Conservation (phyloP, 2,329 filamentous ascomycete species). For the Diaporthe vaccinii region DNA sequence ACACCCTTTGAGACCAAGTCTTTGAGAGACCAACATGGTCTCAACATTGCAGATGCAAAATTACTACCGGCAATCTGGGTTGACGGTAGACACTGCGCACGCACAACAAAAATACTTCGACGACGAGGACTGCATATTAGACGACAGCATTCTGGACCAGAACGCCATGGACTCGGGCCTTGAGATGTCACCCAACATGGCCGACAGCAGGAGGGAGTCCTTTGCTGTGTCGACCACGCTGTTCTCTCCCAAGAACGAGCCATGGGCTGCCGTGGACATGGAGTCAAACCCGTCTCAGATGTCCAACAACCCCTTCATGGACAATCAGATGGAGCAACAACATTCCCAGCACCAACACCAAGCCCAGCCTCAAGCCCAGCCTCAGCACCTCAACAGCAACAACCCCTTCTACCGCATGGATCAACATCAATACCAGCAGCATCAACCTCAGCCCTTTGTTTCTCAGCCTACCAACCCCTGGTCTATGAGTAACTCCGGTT, state of each 20-base stretch:
- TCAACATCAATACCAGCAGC: conserved; percentile 58
- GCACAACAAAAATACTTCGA: conserved; percentile 69
- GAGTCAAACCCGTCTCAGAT: conserved; percentile 63
- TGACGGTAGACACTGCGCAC: conserved; percentile 67
- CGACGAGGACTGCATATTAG: conserved; percentile 71
- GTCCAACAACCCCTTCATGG: conserved; percentile 74
- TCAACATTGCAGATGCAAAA: conserved; percentile 65
- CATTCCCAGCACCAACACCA: conserved; percentile 27
- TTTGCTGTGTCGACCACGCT: conserved; percentile 70
- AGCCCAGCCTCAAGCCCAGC: conserved; percentile 28
- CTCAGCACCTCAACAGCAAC: conserved; percentile 57
- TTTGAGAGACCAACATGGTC: conserved; percentile 58
- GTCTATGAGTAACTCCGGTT: conserved; percentile 76
- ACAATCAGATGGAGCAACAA: conserved; percentile 52
- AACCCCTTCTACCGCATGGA: conserved; percentile 78
- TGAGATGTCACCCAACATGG: conserved; percentile 74
- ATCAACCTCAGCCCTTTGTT: conserved; percentile 54
- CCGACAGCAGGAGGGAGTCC: conserved; percentile 73
- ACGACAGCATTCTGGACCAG: conserved; percentile 73
- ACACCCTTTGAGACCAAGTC: background rate
- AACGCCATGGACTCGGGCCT: conserved; percentile 71
- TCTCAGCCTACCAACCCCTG: conserved; percentile 64
- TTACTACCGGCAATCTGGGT: conserved; percentile 63
- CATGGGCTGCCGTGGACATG: conserved; percentile 76
- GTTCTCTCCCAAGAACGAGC: conserved; percentile 75